These are phyloP conservation scores for Penicillium steckii DNA, from an alignment of 495 filamentous ascomycete genomes.

Conservation along the genomic window DNA sequence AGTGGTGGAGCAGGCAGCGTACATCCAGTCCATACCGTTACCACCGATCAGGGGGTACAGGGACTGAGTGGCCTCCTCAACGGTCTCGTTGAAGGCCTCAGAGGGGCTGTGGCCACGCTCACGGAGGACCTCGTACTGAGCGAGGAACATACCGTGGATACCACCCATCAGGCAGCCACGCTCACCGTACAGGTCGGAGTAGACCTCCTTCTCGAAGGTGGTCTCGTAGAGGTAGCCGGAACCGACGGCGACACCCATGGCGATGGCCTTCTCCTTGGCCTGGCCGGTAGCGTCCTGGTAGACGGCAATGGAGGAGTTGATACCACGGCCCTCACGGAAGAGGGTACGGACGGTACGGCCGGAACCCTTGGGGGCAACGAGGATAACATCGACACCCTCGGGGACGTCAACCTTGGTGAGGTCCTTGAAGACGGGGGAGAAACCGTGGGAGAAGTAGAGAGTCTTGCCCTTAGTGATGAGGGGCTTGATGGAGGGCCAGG, in stretches of 20 bases:
- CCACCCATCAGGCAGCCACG: constrained; percentile 99
- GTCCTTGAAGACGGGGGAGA: constrained; percentile 99
- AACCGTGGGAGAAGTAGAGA: constrained; percentile 99
- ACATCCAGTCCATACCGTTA: constrained; percentile 99
- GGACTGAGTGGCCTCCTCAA: constrained; percentile 97
- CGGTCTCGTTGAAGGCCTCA: constrained; percentile 99
- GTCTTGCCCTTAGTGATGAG: constrained; percentile 99
- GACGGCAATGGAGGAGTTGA: constrained; percentile 99
- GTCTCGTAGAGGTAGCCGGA: constrained; percentile 99
- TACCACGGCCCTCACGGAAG: constrained; percentile 96
- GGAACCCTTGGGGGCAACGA: constrained; percentile 97
- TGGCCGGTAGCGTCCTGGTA: constrained; percentile 98
- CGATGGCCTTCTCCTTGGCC: constrained; percentile 96
- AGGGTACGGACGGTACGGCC: constrained; percentile 97
- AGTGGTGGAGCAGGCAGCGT: constrained; percentile 98
- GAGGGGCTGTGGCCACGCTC: constrained; percentile 95
- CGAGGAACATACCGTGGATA: constrained; percentile 99
- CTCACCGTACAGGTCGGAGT: constrained; percentile 99
- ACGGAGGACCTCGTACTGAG: constrained; percentile 99
- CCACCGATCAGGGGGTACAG: constrained; percentile 94
- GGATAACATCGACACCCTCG: constrained; percentile 94
- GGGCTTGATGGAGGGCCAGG: constrained; percentile 97
- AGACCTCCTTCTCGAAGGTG: constrained; percentile 99
- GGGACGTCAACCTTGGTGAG: constrained; percentile 98
- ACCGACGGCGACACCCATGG: constrained; percentile 94